Evolutionary conservation across 2,329 filamentous ascomycete species (phyloP), one percentile per base, ranked within the genome.

Genomic region (Nemania diffusa): DNA sequence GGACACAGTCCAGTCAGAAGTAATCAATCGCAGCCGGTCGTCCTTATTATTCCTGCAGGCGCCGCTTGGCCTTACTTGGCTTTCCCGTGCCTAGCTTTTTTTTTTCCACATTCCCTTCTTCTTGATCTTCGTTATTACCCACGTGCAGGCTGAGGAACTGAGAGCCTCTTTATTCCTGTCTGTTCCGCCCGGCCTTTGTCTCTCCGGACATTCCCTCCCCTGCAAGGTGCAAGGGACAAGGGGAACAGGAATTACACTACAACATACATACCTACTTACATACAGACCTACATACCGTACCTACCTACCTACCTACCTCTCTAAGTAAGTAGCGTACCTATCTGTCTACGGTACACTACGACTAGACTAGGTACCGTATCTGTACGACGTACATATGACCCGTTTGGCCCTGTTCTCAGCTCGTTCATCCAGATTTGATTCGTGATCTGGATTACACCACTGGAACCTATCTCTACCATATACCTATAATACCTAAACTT

Each of bases 41-140:
- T 62, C 64, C 64, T 67, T 61, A 62, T 67, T 67, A 57, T 64
- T 55, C 44, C 64, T 67, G 68, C 68, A 62, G 62, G 57, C 64
- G 65, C 48, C 58, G 58, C 65, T 69, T 69, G 63, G 67, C 63
- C 57, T 65, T 29, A 57, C 67, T 69, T 66, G 68, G 61, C 62
- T 37, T 59, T 64, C 57, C 62, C 65, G 65, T 61, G 64, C 65
- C 68, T 68, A 68, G 64, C 67, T 46, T 61, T 42, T 48, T 53
- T 32, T 40, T 11, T n/a, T n/a, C n/a, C n/a, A n/a, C n/a, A n/a
- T n/a, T 5, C 44, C 44, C 15, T 46, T 32, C 48, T 59, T 40
- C 57, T 55, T 63, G 50, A 44, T 40, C 26, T 55, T 60, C 57
- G 62, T 57, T 51, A 61, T 59, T 59, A 26, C 57, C 64, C 40